Evolutionary conservation across 2,329 filamentous ascomycete genomes (phyloP).

Genomic region (Didymosphaeria variabile): DNA sequence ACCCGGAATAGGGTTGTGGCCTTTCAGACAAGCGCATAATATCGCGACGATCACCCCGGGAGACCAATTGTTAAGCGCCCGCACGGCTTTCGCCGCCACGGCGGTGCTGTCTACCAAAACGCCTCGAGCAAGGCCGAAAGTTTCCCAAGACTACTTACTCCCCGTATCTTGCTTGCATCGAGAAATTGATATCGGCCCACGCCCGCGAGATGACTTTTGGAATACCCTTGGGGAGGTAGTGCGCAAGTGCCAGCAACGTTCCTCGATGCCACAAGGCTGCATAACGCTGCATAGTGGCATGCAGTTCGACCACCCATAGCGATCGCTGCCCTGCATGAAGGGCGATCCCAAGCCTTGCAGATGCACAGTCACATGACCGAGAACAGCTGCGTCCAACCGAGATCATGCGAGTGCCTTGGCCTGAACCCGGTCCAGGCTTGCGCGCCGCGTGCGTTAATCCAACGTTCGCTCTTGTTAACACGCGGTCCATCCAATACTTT

Average conservation of each 20-base stretch:
- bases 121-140: slow-evolving; percentile 4
- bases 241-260: background rate
- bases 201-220: no score
- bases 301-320: background rate
- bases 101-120: slow-evolving; percentile 5
- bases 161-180: background rate
- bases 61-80: slow-evolving; percentile 11
- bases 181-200: background rate
- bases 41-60: background rate
- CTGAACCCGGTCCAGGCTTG: slow-evolving; percentile 4
- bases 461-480: slow-evolving; percentile 5
- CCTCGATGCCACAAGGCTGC: background rate
- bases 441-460: slow-evolving; percentile 6
- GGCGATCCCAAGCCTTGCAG: background rate
- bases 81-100: slow-evolving; percentile 4
- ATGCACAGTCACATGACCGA: slow-evolving; percentile 11
- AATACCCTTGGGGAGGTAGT: background rate
- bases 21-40: background rate
- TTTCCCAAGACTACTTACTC: background rate
- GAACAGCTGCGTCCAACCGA: slow-evolving; percentile 1
- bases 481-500: background rate
- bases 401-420: slow-evolving; percentile 9
- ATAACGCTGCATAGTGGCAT: background rate
- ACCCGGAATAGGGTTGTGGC: background rate
- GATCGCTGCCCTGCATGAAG: background rate